Percentiles rank a stretch among this genome's conserved stretches.
These are phyloP conservation scores for Blastobotrys chiropterorum DNA, from an alignment of 805 yeast species.

Conservation along the genomic window DNA sequence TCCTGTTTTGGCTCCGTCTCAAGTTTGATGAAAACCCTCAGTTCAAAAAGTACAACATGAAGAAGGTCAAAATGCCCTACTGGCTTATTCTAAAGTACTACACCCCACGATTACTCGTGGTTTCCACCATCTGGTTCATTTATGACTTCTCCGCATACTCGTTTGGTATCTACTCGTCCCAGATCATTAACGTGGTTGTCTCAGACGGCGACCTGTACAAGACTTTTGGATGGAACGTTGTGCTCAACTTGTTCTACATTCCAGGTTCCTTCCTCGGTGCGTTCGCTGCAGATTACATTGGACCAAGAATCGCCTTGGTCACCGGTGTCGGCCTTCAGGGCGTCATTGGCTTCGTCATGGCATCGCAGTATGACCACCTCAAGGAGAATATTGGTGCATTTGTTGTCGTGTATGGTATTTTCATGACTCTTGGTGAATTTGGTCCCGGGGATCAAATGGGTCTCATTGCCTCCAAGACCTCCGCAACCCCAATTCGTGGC, in stretches of 20 bases:
- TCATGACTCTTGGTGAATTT: slow-evolving; percentile 81
- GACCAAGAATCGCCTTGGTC: slow-evolving; percentile 78
- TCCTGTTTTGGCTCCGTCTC: slow-evolving; percentile 70
- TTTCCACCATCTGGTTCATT: slow-evolving; percentile 80
- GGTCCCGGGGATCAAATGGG: slow-evolving; percentile 95
- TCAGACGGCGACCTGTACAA: slow-evolving; percentile 58
- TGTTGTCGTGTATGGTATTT: slow-evolving; percentile 83
- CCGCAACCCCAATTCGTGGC: slow-evolving; percentile 84
- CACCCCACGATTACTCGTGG: slow-evolving; percentile 70
- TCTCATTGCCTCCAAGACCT: slow-evolving; percentile 75
- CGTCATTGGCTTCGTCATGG: slow-evolving; percentile 75
- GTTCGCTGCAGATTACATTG: slow-evolving; percentile 73
- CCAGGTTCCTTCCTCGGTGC: slow-evolving; percentile 92
- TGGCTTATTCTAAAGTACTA: slow-evolving; percentile 66
- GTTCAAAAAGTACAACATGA: slow-evolving; percentile 65
- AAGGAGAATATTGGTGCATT: slow-evolving; percentile 65
- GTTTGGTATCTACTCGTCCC: slow-evolving; percentile 76
- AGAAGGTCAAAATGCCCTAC: slow-evolving; percentile 56
- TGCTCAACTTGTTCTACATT: slow-evolving; percentile 77
- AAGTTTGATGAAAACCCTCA: slow-evolving; percentile 68
- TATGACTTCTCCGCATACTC: slow-evolving; percentile 87
- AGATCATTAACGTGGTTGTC: slow-evolving; percentile 56
- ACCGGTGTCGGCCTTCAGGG: slow-evolving; percentile 70
- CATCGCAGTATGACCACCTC: slow-evolving; percentile 56
- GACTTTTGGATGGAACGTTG: slow-evolving; percentile 89